Evolutionary conservation across 2,329 filamentous ascomycete species (phyloP).

Genomic region (Apiospora kogelbergensis): DNA sequence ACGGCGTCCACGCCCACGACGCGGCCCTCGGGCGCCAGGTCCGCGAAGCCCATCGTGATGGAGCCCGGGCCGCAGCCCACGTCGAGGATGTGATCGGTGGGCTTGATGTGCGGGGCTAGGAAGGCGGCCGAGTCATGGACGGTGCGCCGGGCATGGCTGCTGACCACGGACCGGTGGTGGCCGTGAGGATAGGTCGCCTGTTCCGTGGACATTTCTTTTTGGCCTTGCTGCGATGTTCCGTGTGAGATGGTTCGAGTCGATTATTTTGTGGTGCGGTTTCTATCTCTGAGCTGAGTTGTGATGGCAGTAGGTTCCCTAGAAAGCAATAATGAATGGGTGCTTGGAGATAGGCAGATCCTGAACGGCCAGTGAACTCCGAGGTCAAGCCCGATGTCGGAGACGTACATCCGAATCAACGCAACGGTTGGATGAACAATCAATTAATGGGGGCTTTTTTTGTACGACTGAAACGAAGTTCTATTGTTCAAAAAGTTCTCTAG

Average conservation of each 20-base stretch:
- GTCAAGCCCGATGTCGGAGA: neutral
- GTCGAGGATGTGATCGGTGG: conserved; percentile 38
- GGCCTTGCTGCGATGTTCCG: too few relatives aligned
- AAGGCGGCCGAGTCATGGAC: conserved; percentile 22
- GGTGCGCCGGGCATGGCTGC: conserved; percentile 22
- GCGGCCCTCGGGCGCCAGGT: conserved; percentile 35
- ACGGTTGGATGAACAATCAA: neutral
- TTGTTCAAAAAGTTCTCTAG: too few relatives aligned
- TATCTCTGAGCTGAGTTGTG: neutral
- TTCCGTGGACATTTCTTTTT: neutral
- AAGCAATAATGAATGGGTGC: neutral
- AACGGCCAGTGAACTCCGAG: neutral
- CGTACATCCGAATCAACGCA: neutral
- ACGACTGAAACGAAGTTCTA: neutral
- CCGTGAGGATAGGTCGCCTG: conserved; percentile 15
- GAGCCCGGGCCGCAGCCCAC: conserved; percentile 44
- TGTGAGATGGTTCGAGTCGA: neutral
- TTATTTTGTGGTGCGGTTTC: too few relatives aligned
- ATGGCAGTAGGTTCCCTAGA: neutral
- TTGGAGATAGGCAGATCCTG: neutral
- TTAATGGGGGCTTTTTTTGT: too few relatives aligned
- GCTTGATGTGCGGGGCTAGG: conserved; percentile 36
- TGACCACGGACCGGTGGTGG: conserved; percentile 22
- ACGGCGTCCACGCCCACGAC: conserved; percentile 34
- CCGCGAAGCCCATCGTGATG: conserved; percentile 40